These are phyloP conservation scores for Diplodia intermedia DNA, from an alignment of 2,329 filamentous ascomycete genomes.

Conservation along the genomic window DNA sequence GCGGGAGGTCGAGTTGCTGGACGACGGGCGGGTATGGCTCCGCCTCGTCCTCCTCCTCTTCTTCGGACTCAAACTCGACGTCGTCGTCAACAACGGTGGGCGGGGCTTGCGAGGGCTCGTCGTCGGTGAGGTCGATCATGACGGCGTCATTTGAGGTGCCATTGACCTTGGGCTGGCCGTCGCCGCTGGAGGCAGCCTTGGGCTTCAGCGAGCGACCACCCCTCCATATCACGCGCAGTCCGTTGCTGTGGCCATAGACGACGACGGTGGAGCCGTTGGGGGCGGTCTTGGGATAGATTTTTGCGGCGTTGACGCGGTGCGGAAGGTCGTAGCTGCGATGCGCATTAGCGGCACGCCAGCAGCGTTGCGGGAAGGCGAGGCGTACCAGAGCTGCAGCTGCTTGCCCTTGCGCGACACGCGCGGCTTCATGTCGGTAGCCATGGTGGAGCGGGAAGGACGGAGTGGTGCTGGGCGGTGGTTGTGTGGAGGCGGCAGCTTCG, in stretches of 20 bases:
- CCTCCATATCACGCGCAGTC: constrained; percentile 66
- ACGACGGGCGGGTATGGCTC: constrained; percentile 62
- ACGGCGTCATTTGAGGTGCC: constrained; percentile 54
- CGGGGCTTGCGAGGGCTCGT: constrained; percentile 49
- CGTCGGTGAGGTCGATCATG: constrained; percentile 63
- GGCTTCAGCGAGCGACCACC: constrained; percentile 60
- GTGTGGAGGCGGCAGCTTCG: constrained; percentile 28
- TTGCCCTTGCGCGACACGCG: constrained; percentile 30
- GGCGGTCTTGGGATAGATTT: constrained; percentile 64
- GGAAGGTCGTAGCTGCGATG: constrained; percentile 64
- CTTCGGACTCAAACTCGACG: constrained; percentile 60
- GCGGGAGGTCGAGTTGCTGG: constrained; percentile 61
- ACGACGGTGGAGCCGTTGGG: constrained; percentile 69
- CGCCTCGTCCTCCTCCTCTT: constrained; percentile 65
- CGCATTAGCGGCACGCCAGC: background rate
- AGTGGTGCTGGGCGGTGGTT: constrained; percentile 22
- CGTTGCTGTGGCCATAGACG: constrained; percentile 65
- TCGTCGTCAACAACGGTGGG: constrained; percentile 30
- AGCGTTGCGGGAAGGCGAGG: background rate
- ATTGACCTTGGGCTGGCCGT: constrained; percentile 50
- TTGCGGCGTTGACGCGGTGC: constrained; percentile 62
- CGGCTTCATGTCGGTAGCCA: constrained; percentile 28
- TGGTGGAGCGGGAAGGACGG: constrained; percentile 19
- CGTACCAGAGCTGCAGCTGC: constrained; percentile 30
- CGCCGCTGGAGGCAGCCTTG: constrained; percentile 36